Base-by-base conservation (phyloP, 306 rosid species). In the Cicer yamashitae region DNA sequence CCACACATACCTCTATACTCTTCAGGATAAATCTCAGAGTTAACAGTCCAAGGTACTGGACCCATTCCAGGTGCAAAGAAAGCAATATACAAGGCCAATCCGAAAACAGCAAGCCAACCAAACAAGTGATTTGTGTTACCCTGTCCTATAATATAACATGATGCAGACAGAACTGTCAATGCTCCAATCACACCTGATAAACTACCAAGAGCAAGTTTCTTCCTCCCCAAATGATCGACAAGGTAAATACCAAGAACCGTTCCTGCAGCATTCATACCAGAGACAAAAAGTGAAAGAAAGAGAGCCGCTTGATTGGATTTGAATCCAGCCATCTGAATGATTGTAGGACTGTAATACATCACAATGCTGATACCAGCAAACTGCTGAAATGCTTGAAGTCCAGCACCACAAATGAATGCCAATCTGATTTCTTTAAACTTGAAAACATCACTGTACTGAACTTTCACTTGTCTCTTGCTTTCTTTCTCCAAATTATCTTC, bases 381-480 rank as follows among this genome's bases (percentile, higher is more conserved):
- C 37, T 30, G 37, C 81, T 89, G 96, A 62, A 91, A 85, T 7
- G 87, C 92, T 89, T 87, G 97, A 77, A 91, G 96, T 69, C 97
- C 97, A 18, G 89, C 97, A 44, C 96, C 97, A 45, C 81, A 87
- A 7, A 80, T 39, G 85, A 91, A 91, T 39, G 96, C 97, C 57
- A 80, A 68, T 82, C 94, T 83, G 41, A 90, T 88, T 79, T 88
- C 88, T 75, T 90, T 88, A 22, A 30, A n/a, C 25, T 6, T 82
- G 71, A 86, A 90, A 50, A 86, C 91, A 62, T 88, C 91, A 67
- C 47, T 59, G 70, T 75, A 88, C 20, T 83, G 85, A 41, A 86
- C 85, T 37, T 76, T 50, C 1, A 7, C 73, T 81, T 52, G 51
- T 30, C 54, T 88, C 39, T 52, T 61, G 34, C 8, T 57, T 30